Conservation (phyloP, 1,284 basidiomycete species). For the Microbotryomycetes sp. region DNA sequence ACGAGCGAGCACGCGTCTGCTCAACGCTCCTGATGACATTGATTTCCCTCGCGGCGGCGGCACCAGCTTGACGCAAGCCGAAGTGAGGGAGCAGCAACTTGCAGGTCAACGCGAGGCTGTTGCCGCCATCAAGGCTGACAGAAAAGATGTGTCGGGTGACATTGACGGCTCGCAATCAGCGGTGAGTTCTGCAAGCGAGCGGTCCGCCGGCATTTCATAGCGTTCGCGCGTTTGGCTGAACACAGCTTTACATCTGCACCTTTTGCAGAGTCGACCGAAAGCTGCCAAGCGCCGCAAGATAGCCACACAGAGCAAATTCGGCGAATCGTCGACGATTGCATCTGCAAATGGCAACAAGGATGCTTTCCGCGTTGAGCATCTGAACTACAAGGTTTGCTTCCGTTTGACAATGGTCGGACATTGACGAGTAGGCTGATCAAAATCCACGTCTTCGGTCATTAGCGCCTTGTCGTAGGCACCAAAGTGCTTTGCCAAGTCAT, state of each 20-base stretch:
- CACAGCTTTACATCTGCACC: background rate
- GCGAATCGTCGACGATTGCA: conserved; percentile 18
- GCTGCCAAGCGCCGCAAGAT: conserved; percentile 40
- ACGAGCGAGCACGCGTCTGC: conserved; percentile 11
- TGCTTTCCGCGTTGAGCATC: conserved; percentile 69
- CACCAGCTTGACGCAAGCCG: conserved; percentile 70
- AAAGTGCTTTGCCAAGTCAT: conserved; percentile 80
- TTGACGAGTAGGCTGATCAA: background rate
- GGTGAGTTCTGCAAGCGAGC: too few species aligned
- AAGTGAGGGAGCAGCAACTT: conserved; percentile 75
- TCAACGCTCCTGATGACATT: conserved; percentile 54
- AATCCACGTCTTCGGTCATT: conserved; percentile 10
- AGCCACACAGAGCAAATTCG: too few species aligned
- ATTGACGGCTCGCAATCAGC: too few species aligned
- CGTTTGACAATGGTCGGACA: background rate
- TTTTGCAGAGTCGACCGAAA: conserved; percentile 29
- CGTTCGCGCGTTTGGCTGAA: background rate
- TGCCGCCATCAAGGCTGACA: conserved; percentile 34
- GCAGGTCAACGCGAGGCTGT: conserved; percentile 81
- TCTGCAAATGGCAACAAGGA: conserved; percentile 40
- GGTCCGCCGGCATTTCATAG: background rate
- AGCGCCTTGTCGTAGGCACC: conserved; percentile 79
- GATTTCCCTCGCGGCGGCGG: conserved; percentile 90
- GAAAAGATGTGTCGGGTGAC: conserved; percentile 1
- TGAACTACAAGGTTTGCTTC: conserved; percentile 78